phyloP scores from a whole-genome alignment of 1,284 basidiomycete species.

The Clitocybe nebularis region DNA sequence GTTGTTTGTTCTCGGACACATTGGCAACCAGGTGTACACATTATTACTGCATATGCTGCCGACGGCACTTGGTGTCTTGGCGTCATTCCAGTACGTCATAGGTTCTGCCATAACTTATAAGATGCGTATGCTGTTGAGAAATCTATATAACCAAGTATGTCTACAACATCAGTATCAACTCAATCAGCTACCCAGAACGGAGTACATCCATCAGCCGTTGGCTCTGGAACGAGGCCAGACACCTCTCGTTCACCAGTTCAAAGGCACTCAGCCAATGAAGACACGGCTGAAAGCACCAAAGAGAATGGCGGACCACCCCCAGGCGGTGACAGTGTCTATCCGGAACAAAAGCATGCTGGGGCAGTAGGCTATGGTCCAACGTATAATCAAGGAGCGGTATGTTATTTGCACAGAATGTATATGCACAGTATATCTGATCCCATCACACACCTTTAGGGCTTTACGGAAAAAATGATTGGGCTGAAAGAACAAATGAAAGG shows the following conservation, averaged over 20 bases:
- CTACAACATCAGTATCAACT: no score
- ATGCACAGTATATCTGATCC: no score
- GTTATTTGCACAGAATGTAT: slow-evolving; percentile 7
- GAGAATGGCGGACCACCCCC: no score
- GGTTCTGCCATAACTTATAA: no score
- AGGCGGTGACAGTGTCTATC: slow-evolving; percentile 14
- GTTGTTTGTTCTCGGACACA: no score
- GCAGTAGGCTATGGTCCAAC: slow-evolving; percentile 30
- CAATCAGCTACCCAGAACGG: background rate
- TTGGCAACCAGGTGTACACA: no score
- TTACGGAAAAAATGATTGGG: slow-evolving; percentile 44
- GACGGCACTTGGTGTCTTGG: no score
- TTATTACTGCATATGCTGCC: no score
- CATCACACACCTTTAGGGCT: slow-evolving; percentile 29
- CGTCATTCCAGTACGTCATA: no score
- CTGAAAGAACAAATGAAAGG: slow-evolving; percentile 50
- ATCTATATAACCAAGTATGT: no score
- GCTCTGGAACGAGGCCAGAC: background rate
- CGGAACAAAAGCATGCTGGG: slow-evolving; percentile 31
- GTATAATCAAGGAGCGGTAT: slow-evolving; percentile 23
- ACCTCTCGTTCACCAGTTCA: background rate
- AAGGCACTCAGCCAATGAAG: background rate
- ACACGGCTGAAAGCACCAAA: no score
- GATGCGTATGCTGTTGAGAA: no score
- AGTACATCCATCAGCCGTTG: slow-evolving; percentile 5